Base-by-base conservation (phyloP, 441 rosid species). In the Gossypium armourianum region DNA sequence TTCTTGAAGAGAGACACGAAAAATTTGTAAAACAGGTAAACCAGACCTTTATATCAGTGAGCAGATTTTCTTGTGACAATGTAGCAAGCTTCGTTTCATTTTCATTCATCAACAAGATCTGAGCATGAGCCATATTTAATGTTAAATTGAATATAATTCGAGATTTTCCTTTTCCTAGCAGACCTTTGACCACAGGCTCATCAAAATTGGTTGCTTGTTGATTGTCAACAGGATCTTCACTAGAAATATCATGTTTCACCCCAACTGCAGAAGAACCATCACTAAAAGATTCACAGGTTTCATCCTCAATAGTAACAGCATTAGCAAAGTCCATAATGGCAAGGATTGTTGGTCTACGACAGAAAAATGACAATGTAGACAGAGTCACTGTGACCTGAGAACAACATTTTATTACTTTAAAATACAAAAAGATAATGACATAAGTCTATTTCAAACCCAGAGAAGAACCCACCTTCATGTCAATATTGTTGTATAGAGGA, bases 121-220 rank as follows among this genome's bases (percentile, higher is more conserved):
- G 93, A 61, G 99, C 96, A 40, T 86, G 91, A 67, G 90, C 86
- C 99, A 95, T 92, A 78, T 89, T 90, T 78, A 95, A 78, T 52
- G 84, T 79, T 77, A 95, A 76, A 76, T 86, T 88, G 78, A 95
- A 92, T 70, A 95, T 78, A 72, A 87, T 80, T 80, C 96, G 83
- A 68, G 96, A 88, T 85, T 95, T 95, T 72, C 99, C 99, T 79
- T 85, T 95, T 76, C 99, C 99, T 55, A 95, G 79, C 67, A 95
- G 82, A 81, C 97, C 90, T 84, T 82, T 95, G 60, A 90, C 84
- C 80, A 83, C 84, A 75, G 90, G 83, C 66, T 87, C 92, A 81
- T 80, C 84, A 62, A 53, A 40, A 2, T 71, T 64, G 61, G 69
- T 54, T 54, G 68, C 62, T 36, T 74, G 69, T 45, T 76, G 83